A percentile compares a stretch with the other conserved stretches of the same genome.
Conservation (phyloP, 768 basidiomycete genomes). For the Tubosaeta sp. region DNA sequence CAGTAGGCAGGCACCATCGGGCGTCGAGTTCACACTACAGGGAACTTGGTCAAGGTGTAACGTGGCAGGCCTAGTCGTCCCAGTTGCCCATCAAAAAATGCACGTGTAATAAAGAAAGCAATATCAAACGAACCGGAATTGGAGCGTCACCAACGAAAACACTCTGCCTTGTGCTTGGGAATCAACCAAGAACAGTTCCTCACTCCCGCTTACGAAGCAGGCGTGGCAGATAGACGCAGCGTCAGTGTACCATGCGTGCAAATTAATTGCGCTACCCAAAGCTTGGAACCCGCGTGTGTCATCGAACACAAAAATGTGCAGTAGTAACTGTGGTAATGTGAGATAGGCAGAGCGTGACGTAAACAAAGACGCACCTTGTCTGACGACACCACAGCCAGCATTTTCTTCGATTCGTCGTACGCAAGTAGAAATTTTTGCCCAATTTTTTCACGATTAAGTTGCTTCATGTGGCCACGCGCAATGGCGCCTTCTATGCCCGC, state of each 20-base stretch:
- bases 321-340: constrained; percentile 21
- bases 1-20: constrained; percentile 53
- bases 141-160: constrained; percentile 51
- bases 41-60: constrained; percentile 37
- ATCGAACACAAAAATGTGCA: constrained; percentile 48
- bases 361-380: constrained; percentile 32
- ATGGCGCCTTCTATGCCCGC: constrained; percentile 32
- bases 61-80: constrained; percentile 39
- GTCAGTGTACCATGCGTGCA: constrained; percentile 41
- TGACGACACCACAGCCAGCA: constrained; percentile 42
- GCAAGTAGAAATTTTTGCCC: constrained; percentile 42
- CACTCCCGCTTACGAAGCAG: constrained; percentile 45
- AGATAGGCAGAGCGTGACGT: rapidly evolving
- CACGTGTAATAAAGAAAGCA: background rate
- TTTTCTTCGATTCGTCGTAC: constrained; percentile 49
- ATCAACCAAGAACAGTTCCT: constrained; percentile 53
- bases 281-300: constrained; percentile 41
- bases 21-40: constrained; percentile 36
- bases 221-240: constrained; percentile 30
- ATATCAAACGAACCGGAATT: constrained; percentile 41
- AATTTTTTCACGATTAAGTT: constrained; percentile 42
- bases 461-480: constrained; percentile 21
- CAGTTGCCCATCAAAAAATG: background rate
- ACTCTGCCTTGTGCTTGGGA: constrained; percentile 39
- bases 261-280: constrained; percentile 37